These are phyloP conservation scores for Phascolomyces articulosus DNA, from an alignment of 371 early-diverging fungal species.

Conservation along the genomic window DNA sequence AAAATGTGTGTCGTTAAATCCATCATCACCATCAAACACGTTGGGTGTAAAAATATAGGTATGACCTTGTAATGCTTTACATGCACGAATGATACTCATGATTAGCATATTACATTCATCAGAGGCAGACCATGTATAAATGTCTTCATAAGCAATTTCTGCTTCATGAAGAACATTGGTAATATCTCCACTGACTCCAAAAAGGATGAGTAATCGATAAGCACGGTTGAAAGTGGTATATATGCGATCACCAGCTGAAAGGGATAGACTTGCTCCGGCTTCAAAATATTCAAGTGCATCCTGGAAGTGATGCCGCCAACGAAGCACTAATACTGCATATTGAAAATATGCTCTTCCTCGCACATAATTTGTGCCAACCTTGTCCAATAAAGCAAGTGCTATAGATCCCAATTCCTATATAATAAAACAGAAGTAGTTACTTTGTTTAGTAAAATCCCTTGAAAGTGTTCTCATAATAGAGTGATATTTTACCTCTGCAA, in stretches of 20 bases:
- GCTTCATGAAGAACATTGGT: conserved; percentile 27
- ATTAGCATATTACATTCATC: conserved; percentile 34
- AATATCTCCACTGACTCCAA: conserved; percentile 20
- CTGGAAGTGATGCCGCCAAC: conserved; percentile 36
- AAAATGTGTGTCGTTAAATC: conserved; percentile 40
- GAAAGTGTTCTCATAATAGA: too few species aligned
- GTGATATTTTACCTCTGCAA: conserved; percentile 25
- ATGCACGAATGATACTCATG: conserved; percentile 40
- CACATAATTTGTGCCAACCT: conserved; percentile 26
- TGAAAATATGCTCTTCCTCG: conserved; percentile 32
- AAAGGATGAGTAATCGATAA: conserved; percentile 25
- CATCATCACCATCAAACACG: conserved; percentile 47
- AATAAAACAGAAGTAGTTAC: background rate
- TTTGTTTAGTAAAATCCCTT: too few species aligned
- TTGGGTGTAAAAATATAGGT: conserved; percentile 23
- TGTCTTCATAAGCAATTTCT: conserved; percentile 36
- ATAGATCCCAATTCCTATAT: conserved; percentile 30
- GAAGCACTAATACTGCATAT: conserved; percentile 28
- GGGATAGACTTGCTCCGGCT: conserved; percentile 11
- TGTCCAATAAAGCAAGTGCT: conserved; percentile 29
- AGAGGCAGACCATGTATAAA: conserved; percentile 39
- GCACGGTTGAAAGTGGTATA: conserved; percentile 36
- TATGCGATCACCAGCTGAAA: conserved; percentile 45
- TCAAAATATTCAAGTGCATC: conserved; percentile 22
- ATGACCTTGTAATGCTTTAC: conserved; percentile 43